Percentiles rank a stretch among this genome's conserved stretches.
These are phyloP conservation scores for Boechera retrofracta DNA, from an alignment of 345 rosid genomes.

Conservation along the genomic window DNA sequence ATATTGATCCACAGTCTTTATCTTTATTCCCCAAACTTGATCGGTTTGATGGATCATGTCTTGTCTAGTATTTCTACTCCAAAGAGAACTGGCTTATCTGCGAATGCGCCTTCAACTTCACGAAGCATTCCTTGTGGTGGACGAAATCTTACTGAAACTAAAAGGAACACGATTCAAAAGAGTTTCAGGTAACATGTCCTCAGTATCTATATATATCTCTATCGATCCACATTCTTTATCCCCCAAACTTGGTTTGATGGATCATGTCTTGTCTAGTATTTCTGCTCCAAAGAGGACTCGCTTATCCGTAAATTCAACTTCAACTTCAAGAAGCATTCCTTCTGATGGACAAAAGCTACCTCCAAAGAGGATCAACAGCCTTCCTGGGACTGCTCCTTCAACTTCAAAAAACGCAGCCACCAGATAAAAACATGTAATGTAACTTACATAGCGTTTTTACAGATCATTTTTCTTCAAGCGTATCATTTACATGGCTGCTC, in stretches of 20 bases:
- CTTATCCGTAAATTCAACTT: conserved; percentile 24
- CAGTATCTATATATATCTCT: background rate
- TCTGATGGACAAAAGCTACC: conserved; percentile 13
- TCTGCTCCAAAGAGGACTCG: conserved; percentile 39
- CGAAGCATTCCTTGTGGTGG: conserved; percentile 26
- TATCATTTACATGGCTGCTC: conserved; percentile 22
- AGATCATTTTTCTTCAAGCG: background rate
- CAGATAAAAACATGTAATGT: conserved; percentile 34
- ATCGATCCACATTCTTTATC: background rate
- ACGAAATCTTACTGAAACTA: conserved; percentile 55
- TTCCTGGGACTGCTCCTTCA: conserved; percentile 28
- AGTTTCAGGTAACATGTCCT: conserved; percentile 54
- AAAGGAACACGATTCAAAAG: conserved; percentile 66
- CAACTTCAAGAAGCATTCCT: conserved; percentile 37
- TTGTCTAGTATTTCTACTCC: conserved; percentile 41
- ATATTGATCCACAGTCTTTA: background rate
- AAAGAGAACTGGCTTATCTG: conserved; percentile 21
- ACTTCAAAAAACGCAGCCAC: conserved; percentile 29
- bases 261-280: conserved; percentile 30
- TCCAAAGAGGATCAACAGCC: conserved; percentile 30
- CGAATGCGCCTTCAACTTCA: conserved; percentile 42
- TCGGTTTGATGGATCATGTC: background rate
- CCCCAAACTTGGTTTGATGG: conserved; percentile 9
- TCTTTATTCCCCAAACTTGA: conserved; percentile 1
- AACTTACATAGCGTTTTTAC: background rate